phyloP scores from a whole-genome alignment of 345 rosid genomes.

The Brassica juncea region DNA sequence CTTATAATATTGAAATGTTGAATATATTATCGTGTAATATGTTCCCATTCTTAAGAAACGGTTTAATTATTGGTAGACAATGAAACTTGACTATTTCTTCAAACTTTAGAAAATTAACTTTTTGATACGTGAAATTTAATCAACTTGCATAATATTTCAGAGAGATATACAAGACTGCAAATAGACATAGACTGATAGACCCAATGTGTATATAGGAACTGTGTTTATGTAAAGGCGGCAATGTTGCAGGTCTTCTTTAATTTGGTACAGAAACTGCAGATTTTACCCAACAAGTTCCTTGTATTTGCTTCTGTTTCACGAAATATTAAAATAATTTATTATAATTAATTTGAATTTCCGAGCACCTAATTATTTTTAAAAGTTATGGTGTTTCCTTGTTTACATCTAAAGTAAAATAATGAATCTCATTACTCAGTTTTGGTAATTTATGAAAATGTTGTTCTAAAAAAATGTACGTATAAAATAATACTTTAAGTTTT shows the following conservation, averaged over 20 bases:
- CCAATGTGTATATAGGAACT: background rate
- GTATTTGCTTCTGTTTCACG: slow-evolving; percentile 33
- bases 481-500: background rate
- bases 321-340: background rate
- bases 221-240: slow-evolving; percentile 39
- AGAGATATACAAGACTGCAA: background rate
- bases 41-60: slow-evolving; percentile 3
- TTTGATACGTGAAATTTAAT: background rate
- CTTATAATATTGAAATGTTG: background rate
- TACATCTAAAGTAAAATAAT: background rate
- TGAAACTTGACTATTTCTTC: background rate
- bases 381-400: background rate
- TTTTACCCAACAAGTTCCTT: slow-evolving; percentile 42
- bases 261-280: slow-evolving; percentile 40
- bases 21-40: background rate
- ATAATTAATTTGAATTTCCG: background rate
- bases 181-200: background rate
- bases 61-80: background rate
- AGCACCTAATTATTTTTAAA: background rate
- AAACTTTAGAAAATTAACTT: background rate
- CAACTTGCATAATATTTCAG: slow-evolving; percentile 7
- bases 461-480: background rate
- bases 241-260: slow-evolving; percentile 39
- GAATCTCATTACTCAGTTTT: background rate
- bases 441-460: background rate